These are phyloP conservation scores for Gyrodon lividus DNA, from an alignment of 768 basidiomycete genomes.

Conservation along the genomic window DNA sequence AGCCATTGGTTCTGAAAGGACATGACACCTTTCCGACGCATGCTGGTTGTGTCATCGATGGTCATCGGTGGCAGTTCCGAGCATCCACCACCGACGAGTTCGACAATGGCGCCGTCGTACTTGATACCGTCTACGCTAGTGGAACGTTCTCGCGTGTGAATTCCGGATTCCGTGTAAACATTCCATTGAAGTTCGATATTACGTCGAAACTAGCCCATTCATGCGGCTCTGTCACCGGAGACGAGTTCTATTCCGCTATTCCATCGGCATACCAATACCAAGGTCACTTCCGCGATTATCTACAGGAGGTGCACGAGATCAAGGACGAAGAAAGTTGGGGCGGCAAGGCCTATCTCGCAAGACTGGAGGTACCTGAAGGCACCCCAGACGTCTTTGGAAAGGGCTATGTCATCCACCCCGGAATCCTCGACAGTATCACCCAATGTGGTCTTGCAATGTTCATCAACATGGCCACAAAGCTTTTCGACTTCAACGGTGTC, in stretches of 20 bases:
- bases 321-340: conserved; percentile 8
- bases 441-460: conserved; percentile 14
- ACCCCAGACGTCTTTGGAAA: conserved; percentile 11
- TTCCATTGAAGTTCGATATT: conserved; percentile 4
- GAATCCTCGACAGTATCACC: conserved; percentile 18
- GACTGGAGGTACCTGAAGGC: conserved; percentile 12
- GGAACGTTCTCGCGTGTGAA: conserved; percentile 10
- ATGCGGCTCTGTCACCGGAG: conserved; percentile 7
- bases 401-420: conserved; percentile 21
- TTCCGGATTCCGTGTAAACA: conserved; percentile 6
- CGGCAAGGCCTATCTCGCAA: conserved; percentile 10
- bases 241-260: conserved; percentile 13
- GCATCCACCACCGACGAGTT: conserved; percentile 7
- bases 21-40: conserved; percentile 2
- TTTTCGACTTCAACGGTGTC: conserved; percentile 13
- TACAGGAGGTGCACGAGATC: conserved; percentile 7
- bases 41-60: conserved; percentile 11
- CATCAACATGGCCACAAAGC: conserved; percentile 12
- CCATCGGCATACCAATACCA: conserved; percentile 10
- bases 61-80: conserved; percentile 15
- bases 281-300: conserved; percentile 14
- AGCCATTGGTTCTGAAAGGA: conserved; percentile 10
- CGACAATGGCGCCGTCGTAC: conserved; percentile 8
- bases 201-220: conserved; percentile 1
- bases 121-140: conserved; percentile 14